Base-by-base conservation (phyloP, 441 rosid species). In the Capsella rubella region DNA sequence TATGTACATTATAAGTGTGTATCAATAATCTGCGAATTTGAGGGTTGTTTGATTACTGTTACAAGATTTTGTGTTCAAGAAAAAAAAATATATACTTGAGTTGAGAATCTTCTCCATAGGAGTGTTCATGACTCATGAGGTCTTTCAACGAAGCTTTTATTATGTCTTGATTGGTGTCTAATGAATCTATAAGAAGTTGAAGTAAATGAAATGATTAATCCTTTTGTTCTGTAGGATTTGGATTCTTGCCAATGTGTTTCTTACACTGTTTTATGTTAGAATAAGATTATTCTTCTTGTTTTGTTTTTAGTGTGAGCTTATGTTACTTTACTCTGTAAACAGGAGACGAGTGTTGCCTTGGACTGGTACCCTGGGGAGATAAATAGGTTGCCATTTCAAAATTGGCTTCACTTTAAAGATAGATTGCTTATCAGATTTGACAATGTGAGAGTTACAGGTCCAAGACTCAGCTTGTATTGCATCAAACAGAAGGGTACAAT, bases 261-360 rank as follows among this genome's bases (percentile, higher is more conserved):
- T 56, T 11, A 21, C 18, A 14, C 28, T 55, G 63, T 29, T 71
- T 29, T 7, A 7, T 52, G 25, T 55, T n/a, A 14, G 50, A 64
- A 25, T 32, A 56, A 35, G 35, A 63, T 42, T 21, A 10, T 9
- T 40, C 21, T 61, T 73, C 66, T 73, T 67, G 45, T 56, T 64
- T 21, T 21, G 11, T 25, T 32, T 32, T 8, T 0, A 13, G 34
- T 65, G 43, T 50, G 6, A 43, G 11, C 64, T 57, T 46, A 15
- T 66, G 61, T 77, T 47, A 63, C 64, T 57, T 35, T 10, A 72
- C 49, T 71, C 67, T 72, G 37, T 84, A 9, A 40, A 77, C 88
- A 91, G 96, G 98, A 89, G 81, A 88, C 21, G 21, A 84, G 54
- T 89, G 86, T 82, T 93, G 96, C 21, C 21, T 18, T 18, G 97